Evolutionary conservation across 2,329 filamentous ascomycete species (phyloP).

Genomic region (Aspergillus aculeatinus): DNA sequence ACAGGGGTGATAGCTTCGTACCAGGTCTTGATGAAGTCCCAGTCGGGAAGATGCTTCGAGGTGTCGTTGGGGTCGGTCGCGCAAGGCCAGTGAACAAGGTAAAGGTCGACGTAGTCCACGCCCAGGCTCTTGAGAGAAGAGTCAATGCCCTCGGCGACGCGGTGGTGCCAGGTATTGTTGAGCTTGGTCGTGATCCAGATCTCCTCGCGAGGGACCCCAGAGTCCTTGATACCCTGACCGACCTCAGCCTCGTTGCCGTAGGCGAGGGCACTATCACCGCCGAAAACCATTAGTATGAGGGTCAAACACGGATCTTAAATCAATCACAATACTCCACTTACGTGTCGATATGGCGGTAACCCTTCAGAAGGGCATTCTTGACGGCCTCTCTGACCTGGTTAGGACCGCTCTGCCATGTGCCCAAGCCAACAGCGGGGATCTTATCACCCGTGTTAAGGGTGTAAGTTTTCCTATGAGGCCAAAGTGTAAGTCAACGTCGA

Average conservation of each 20-base stretch:
- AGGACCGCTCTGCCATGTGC: constrained; percentile 57
- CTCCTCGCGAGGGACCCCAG: constrained; percentile 64
- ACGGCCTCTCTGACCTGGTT: constrained; percentile 54
- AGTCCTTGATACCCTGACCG: constrained; percentile 64
- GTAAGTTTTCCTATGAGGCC: constrained; percentile 36
- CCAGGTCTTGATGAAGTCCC: constrained; percentile 81
- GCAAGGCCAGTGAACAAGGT: constrained; percentile 67
- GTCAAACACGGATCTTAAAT: not conserved
- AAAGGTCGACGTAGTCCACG: constrained; percentile 70
- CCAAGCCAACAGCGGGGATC: constrained; percentile 53
- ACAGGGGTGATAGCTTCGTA: constrained; percentile 14
- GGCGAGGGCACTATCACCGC: constrained; percentile 33
- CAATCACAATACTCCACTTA: constrained; percentile 28
- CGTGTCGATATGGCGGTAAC: constrained; percentile 59
- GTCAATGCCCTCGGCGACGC: constrained; percentile 61
- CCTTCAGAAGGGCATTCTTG: constrained; percentile 48
- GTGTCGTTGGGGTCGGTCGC: constrained; percentile 52
- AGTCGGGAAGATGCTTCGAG: constrained; percentile 68
- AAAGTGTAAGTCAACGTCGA: constrained; percentile 1
- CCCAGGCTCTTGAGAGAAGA: constrained; percentile 64
- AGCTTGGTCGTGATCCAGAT: constrained; percentile 70
- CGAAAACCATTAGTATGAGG: not conserved
- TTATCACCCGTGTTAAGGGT: constrained; percentile 52
- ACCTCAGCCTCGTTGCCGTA: constrained; percentile 69
- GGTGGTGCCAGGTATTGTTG: constrained; percentile 64